phyloP scores from a whole-genome alignment of 768 basidiomycete species.

The Solioccasus polychromus region DNA sequence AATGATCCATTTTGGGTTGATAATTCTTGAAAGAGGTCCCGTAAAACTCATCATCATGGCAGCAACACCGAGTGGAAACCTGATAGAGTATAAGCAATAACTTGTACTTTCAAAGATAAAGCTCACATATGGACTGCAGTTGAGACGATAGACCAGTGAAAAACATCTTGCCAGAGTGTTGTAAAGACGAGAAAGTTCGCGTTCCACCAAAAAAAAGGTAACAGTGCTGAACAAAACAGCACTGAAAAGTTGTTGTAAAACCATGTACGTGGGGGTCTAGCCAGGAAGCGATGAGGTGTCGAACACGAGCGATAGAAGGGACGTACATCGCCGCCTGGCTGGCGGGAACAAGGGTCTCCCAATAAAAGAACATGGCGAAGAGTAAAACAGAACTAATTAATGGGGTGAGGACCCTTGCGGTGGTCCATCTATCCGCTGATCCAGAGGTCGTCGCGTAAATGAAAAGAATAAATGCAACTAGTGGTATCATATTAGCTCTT shows the following conservation, averaged over 20 bases:
- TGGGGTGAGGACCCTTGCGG: slow-evolving; percentile 42
- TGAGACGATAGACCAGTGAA: slow-evolving; percentile 40
- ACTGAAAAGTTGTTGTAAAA: slow-evolving; percentile 40
- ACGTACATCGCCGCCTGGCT: slow-evolving; percentile 43
- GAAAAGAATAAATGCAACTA: slow-evolving; percentile 38
- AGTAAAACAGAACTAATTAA: slow-evolving; percentile 45
- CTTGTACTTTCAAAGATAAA: neutral
- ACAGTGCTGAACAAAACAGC: slow-evolving; percentile 35
- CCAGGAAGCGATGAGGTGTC: neutral
- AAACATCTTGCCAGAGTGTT: slow-evolving; percentile 39
- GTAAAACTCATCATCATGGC: slow-evolving; percentile 38
- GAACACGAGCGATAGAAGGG: neutral
- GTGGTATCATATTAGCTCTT: neutral
- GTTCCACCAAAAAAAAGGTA: slow-evolving; percentile 44
- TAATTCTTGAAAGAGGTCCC: slow-evolving; percentile 35
- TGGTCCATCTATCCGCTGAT: slow-evolving; percentile 49
- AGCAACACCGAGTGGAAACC: slow-evolving; percentile 41
- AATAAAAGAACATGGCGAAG: slow-evolving; percentile 45
- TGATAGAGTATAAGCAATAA: slow-evolving; percentile 12
- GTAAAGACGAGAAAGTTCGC: slow-evolving; percentile 34
- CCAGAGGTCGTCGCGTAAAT: slow-evolving; percentile 45
- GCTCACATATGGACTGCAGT: slow-evolving; percentile 40
- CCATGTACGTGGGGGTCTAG: slow-evolving; percentile 43
- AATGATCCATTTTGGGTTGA: slow-evolving; percentile 45
- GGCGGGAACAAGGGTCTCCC: slow-evolving; percentile 41